Evolutionary conservation across 768 basidiomycete genomes (phyloP), one percentile per base, ranked within the genome.

Genomic region (Lentinula aciculospora): DNA sequence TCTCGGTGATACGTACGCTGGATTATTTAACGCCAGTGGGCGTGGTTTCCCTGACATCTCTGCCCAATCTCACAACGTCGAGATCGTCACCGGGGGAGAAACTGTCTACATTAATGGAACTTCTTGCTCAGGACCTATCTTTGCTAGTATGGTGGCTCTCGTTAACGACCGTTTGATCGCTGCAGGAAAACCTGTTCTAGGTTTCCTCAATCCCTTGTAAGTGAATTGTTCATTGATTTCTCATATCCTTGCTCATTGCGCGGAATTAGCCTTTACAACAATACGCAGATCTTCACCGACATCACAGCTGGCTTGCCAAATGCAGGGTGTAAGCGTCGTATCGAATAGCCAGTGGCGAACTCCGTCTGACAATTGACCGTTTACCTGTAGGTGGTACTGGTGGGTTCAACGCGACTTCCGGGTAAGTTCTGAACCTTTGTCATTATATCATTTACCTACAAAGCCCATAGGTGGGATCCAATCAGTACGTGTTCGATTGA

Each of bases 131-230:
- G 50, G 74, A 15, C 81, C 80, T 27, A 71, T 76, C 0, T 77
- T 83, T 58, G 74, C 79, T 0, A 70, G 71, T 42, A 65, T 81
- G 56, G 65, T 81, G 19, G 65, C 76, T 2, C 70, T 81, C 62
- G 63, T 81, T 37, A 79, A 81, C 50, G 77, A 81, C 48, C 70
- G 71, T 0, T 70, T 75, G 4, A 53, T 77, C 5, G 65, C 56
- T 6, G 68, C 63, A 0, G 71, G 71, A 0, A 69, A 67, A 53
- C 55, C 64, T 17, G n/a, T 72, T 10, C 64, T 81, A 9, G 78
- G 79, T 1, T 78, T 77, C 58, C 65, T 80, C 53, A 79, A 79
- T 60, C 78, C 75, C 1, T 71, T 75, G 58, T 61, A n/a, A 21
- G 60, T 58, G 23, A 15, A 31, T 9, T 42, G 10, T 9, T 25